A percentile compares a stretch with the other conserved stretches of the same genome.
phyloP scores from a whole-genome alignment of 108 stramenopile species.

The Ochromonas danica region DNA sequence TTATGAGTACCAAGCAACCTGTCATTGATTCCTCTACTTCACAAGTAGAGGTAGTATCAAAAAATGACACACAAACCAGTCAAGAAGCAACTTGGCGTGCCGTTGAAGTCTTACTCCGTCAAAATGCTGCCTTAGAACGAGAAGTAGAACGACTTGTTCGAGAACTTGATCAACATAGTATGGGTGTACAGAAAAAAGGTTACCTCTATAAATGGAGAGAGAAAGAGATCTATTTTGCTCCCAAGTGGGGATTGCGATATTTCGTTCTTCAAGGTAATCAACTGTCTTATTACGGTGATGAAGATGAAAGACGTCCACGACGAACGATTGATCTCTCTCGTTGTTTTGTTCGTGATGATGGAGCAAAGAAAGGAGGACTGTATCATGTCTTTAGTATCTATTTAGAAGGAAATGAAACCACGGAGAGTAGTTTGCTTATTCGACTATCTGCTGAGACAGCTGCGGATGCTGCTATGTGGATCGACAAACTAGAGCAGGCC shows the following conservation, averaged over 20 bases:
- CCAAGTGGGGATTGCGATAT: constrained; percentile 34
- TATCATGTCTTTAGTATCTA: constrained; percentile 33
- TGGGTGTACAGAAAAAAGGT: constrained; percentile 12
- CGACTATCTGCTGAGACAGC: constrained; percentile 1
- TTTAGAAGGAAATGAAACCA: background rate
- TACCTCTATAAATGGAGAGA: constrained; percentile 31
- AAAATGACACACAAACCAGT: no score
- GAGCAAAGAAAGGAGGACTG: constrained; percentile 4
- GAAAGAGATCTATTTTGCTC: background rate
- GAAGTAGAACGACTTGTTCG: background rate
- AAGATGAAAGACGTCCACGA: constrained; percentile 16
- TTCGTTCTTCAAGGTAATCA: constrained; percentile 29
- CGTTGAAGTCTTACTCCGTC: background rate
- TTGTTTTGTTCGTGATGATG: constrained; percentile 31
- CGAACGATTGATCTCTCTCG: constrained; percentile 8
- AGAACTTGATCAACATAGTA: constrained; percentile 19
- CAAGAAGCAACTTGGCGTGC: no score
- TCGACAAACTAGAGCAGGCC: constrained; percentile 21
- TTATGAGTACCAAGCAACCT: no score
- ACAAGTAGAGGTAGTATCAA: no score
- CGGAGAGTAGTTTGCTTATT: background rate
- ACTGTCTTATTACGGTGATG: constrained; percentile 22
- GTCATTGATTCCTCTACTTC: no score
- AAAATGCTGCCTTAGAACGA: background rate
- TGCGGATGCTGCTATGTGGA: constrained; percentile 11